phyloP scores from a whole-genome alignment of 2,329 filamentous ascomycete genomes.

The Metarhizium anisopliae region DNA sequence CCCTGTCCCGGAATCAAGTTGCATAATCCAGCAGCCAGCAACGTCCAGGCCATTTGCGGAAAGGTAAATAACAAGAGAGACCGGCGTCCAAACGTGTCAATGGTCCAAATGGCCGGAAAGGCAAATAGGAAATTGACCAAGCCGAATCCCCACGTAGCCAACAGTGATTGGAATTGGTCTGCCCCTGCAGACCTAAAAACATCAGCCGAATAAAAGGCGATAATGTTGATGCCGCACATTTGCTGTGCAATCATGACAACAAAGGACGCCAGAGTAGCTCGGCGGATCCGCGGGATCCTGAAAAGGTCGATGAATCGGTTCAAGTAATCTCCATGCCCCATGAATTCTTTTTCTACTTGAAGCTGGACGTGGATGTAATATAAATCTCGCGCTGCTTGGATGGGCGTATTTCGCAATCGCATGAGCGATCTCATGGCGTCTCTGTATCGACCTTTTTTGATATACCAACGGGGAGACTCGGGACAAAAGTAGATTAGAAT shows the following conservation, averaged over 20 bases:
- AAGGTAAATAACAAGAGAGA: slow-evolving; percentile 36
- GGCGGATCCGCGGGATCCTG: slow-evolving; percentile 58
- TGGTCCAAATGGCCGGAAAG: slow-evolving; percentile 49
- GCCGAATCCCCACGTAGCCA: slow-evolving; percentile 50
- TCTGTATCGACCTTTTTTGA: slow-evolving; percentile 55
- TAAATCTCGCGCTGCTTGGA: slow-evolving; percentile 52
- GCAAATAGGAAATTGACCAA: slow-evolving; percentile 50
- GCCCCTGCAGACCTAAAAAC: slow-evolving; percentile 52
- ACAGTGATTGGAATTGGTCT: slow-evolving; percentile 43
- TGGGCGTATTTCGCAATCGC: slow-evolving; percentile 40
- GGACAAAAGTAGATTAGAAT: slow-evolving; percentile 57
- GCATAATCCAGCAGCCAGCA: slow-evolving; percentile 35
- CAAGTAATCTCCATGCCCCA: slow-evolving; percentile 45
- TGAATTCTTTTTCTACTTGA: slow-evolving; percentile 45
- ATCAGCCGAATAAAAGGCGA: slow-evolving; percentile 66
- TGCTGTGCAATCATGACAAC: slow-evolving; percentile 74
- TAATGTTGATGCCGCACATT: slow-evolving; percentile 64
- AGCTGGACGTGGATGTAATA: slow-evolving; percentile 59
- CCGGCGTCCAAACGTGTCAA: slow-evolving; percentile 48
- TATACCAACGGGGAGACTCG: slow-evolving; percentile 56
- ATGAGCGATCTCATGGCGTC: slow-evolving; percentile 50
- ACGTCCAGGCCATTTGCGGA: slow-evolving; percentile 32
- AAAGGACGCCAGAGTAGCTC: slow-evolving; percentile 67
- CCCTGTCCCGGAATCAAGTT: slow-evolving; percentile 36
- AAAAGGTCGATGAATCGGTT: slow-evolving; percentile 58